A percentile compares a stretch with the other conserved stretches of the same genome.
These are phyloP conservation scores for Diaporthe humulicola DNA, from an alignment of 2,329 filamentous ascomycete species.

Conservation along the genomic window DNA sequence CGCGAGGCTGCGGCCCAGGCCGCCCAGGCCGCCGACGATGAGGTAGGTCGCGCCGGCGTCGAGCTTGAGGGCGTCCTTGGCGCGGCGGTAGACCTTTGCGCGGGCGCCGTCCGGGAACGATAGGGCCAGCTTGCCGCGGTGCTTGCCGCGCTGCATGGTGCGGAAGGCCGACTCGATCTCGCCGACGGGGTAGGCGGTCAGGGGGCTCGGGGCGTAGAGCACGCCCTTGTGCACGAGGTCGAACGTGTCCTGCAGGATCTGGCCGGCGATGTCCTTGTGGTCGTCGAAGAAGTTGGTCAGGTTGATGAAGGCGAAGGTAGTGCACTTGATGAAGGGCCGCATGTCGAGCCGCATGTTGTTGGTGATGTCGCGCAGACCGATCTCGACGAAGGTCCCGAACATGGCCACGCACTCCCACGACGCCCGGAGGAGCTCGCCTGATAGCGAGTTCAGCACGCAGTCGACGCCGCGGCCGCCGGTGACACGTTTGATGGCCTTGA, in stretches of 20 bases:
- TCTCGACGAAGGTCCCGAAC: slow-evolving; percentile 40
- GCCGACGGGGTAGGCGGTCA: slow-evolving; percentile 39
- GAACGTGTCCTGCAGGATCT: slow-evolving; percentile 10
- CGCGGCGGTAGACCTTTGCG: slow-evolving; percentile 1
- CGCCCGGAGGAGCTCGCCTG: slow-evolving; percentile 46
- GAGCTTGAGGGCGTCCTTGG: slow-evolving; percentile 27
- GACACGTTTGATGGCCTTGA: slow-evolving; percentile 43
- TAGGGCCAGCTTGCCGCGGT: slow-evolving; percentile 49
- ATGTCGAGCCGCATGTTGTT: slow-evolving; percentile 53
- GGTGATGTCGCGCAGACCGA: slow-evolving; percentile 40
- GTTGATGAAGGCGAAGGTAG: slow-evolving; percentile 50
- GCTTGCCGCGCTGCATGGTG: slow-evolving; percentile 47
- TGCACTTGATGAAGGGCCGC: slow-evolving; percentile 40
- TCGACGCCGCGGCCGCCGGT: slow-evolving; percentile 48
- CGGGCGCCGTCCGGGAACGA: slow-evolving; percentile 43
- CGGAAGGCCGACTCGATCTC: slow-evolving; percentile 54
- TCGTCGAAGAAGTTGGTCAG: slow-evolving; percentile 45
- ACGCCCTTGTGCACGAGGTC: slow-evolving; percentile 8
- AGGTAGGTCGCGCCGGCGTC: slow-evolving; percentile 48
- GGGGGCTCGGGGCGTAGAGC: slow-evolving; percentile 29
- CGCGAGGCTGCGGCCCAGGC: slow-evolving; percentile 49
- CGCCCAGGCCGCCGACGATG: slow-evolving; percentile 52
- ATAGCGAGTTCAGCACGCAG: slow-evolving; percentile 49
- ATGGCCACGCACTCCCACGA: slow-evolving; percentile 41
- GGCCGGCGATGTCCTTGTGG: not conserved